Conservation (phyloP, 768 basidiomycete genomes). For the Tricholoma sp. region DNA sequence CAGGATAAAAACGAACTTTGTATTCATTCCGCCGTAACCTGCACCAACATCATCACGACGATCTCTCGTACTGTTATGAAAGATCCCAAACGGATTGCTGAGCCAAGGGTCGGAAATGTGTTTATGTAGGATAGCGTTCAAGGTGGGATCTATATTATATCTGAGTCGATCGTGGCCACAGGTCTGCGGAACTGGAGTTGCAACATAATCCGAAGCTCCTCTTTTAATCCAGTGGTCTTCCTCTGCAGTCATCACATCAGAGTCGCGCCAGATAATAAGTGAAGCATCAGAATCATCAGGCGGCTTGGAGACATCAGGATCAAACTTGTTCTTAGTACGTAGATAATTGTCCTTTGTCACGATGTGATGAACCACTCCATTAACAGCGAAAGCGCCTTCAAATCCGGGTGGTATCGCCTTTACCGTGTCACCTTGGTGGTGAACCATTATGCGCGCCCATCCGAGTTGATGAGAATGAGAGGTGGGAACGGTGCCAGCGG, state of each 20-base stretch:
- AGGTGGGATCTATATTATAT: slow-evolving; percentile 56
- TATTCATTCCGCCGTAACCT: slow-evolving; percentile 42
- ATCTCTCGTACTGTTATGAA: slow-evolving; percentile 29
- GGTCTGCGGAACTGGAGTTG: slow-evolving; percentile 27
- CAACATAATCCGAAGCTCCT: slow-evolving; percentile 22
- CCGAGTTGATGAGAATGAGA: slow-evolving; percentile 52
- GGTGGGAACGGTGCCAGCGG: slow-evolving; percentile 44
- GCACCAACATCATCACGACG: slow-evolving; percentile 56
- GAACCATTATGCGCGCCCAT: slow-evolving; percentile 75
- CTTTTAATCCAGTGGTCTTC: slow-evolving; percentile 36
- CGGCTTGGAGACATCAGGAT: slow-evolving; percentile 40
- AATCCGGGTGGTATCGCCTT: slow-evolving; percentile 50
- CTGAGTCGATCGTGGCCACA: slow-evolving; percentile 69
- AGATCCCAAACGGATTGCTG: slow-evolving; percentile 35
- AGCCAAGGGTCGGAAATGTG: slow-evolving; percentile 31
- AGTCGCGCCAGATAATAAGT: slow-evolving; percentile 74
- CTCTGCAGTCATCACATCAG: slow-evolving; percentile 53
- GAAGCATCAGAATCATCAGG: slow-evolving; percentile 40
- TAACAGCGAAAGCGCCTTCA: slow-evolving; percentile 70
- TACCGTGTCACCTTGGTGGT: slow-evolving; percentile 51
- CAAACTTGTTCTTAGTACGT: slow-evolving; percentile 51
- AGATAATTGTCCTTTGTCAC: slow-evolving; percentile 67
- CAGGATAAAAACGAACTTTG: slow-evolving; percentile 40
- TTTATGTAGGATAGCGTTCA: slow-evolving; percentile 46
- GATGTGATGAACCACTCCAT: slow-evolving; percentile 67